Conservation (phyloP, 2,329 filamentous ascomycete species). For the Penicillium italicum region DNA sequence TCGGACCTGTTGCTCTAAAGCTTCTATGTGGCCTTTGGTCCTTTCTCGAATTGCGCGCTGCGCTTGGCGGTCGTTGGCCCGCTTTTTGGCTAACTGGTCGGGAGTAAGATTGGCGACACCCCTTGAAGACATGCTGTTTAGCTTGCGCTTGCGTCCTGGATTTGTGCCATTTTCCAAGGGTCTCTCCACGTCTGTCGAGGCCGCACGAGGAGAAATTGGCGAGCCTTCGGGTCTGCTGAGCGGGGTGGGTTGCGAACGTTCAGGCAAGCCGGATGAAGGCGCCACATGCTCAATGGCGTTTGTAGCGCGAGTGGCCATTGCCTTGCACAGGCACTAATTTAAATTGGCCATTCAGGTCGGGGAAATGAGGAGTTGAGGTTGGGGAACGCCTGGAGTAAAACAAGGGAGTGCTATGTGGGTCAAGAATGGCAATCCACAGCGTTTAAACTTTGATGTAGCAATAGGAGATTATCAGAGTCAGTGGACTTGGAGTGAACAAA, state of each 20-base stretch:
- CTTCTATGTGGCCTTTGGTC: constrained; percentile 75
- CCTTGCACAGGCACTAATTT: constrained; percentile 27
- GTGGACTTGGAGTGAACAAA: background rate
- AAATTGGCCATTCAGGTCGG: constrained; percentile 27
- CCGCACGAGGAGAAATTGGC: constrained; percentile 24
- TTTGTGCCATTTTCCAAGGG: constrained; percentile 20
- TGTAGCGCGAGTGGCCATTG: constrained; percentile 34
- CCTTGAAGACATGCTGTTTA: constrained; percentile 50
- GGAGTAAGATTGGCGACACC: constrained; percentile 85
- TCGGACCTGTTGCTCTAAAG: constrained; percentile 66
- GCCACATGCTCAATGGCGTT: constrained; percentile 18
- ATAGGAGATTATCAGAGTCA: background rate
- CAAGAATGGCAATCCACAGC: background rate
- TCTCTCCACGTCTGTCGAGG: constrained; percentile 25
- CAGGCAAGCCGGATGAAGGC: constrained; percentile 15
- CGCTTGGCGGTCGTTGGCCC: constrained; percentile 85
- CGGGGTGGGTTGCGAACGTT: constrained; percentile 10
- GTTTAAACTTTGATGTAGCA: constrained; percentile 1
- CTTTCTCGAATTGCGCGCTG: constrained; percentile 80
- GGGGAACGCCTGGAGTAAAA: background rate
- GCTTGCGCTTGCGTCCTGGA: constrained; percentile 43
- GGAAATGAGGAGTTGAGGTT: background rate
- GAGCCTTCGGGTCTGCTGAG: constrained; percentile 26
- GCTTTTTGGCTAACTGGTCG: constrained; percentile 82
- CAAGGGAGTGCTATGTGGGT: background rate